Evolutionary conservation across 139 green algal genomes (phyloP), one percentile per base, ranked within the genome.

Genomic region (Ettlia oleoabundans): DNA sequence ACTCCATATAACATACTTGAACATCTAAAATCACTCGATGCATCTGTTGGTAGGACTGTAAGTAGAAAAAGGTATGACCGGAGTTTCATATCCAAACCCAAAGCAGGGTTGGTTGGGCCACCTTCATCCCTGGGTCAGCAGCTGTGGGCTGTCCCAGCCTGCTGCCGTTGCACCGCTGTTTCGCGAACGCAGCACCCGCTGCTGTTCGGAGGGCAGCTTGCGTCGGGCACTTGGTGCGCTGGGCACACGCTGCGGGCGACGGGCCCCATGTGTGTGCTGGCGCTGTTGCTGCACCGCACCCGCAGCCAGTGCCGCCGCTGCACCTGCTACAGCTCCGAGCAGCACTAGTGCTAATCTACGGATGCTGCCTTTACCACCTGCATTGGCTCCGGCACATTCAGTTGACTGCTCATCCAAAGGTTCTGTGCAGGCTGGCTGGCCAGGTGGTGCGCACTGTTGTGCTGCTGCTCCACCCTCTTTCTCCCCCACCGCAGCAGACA

Each of bases 201-300:
- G 47, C 47, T 58, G 47, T 15, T 58, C 47, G 13, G 47, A 58
- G 47, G 47, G 47, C 47, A 58, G 47, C 47, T 24, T 24, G 47
- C 47, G 47, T 15, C 47, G 47, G 13, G 13, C 47, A 58, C 13
- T 15, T 10, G 15, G 47, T 15, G 47, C 10, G n/a, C n/a, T n/a
- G 10, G 47, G 47, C 47, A 58, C 47, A 15, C 13, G 47, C 47
- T 58, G 47, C 47, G 47, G 47, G 47, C 47, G 47, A 15, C 47
- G 15, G 47, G 47, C 47, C 47, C 13, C 47, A 58, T 58, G 47
- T 10, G 47, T 15, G 10, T 58, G 47, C 47, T 15, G n/a, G n/a
- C n/a, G 37, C n/a, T n/a, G n/a, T 40, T 76, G 68, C 70, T 77
- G 70, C 70, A 77, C 5, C 9, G 30, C 70, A 6, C 70, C 70